Evolutionary conservation across 1,284 basidiomycete genomes (phyloP).

Genomic region (Puccinia polysora): DNA sequence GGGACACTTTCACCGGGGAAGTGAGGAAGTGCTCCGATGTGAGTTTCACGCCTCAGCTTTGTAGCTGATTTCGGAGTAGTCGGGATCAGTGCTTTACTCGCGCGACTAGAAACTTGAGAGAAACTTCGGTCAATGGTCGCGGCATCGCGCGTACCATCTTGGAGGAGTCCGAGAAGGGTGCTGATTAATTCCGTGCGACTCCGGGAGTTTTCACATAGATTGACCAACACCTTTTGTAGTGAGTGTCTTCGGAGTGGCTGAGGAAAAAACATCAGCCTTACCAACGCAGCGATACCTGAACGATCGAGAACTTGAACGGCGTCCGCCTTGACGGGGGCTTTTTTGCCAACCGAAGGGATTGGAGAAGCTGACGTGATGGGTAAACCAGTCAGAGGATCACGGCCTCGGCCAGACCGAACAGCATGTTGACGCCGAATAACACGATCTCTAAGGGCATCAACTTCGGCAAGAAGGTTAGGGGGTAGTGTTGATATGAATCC

Average conservation of each 20-base stretch:
- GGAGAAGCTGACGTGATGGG: conserved; percentile 21
- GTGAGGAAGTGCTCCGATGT: conserved; percentile 58
- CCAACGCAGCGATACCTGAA: conserved; percentile 77
- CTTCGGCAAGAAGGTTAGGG: conserved; percentile 76
- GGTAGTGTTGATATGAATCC: conserved; percentile 73
- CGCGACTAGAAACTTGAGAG: conserved; percentile 77
- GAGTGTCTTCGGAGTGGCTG: conserved; percentile 79
- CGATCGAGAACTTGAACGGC: conserved; percentile 93
- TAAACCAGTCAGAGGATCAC: conserved; percentile 38
- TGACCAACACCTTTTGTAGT: conserved; percentile 83
- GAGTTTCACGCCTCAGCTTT: conserved; percentile 54
- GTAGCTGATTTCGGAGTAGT: conserved; percentile 65
- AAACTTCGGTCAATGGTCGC: conserved; percentile 89
- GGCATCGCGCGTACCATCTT: conserved; percentile 89
- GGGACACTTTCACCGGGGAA: conserved; percentile 77
- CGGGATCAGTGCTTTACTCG: conserved; percentile 59
- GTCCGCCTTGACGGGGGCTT: conserved; percentile 61
- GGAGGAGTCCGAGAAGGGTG: conserved; percentile 80
- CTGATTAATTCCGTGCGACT: conserved; percentile 89
- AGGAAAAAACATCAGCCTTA: conserved; percentile 93
- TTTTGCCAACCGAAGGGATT: conserved; percentile 38
- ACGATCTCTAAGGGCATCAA: conserved; percentile 62
- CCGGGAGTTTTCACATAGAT: conserved; percentile 90
- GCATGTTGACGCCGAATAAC: conserved; percentile 7
- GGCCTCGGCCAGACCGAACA: conserved; percentile 25